Conservation (phyloP, 768 basidiomycete genomes). For the Pleurotus eryngii region DNA sequence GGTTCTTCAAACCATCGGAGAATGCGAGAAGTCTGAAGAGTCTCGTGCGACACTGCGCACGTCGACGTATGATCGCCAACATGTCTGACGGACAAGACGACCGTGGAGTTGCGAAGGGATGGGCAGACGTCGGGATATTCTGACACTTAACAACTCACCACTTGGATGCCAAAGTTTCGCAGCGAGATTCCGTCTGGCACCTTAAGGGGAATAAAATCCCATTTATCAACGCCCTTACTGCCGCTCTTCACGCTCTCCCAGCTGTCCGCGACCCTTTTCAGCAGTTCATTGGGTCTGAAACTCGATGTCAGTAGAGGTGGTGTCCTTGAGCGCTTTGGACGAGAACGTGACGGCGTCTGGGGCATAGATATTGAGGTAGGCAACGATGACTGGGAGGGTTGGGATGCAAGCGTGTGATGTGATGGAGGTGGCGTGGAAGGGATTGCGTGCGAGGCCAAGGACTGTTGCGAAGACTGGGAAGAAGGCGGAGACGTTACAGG, state of each 20-base stretch:
- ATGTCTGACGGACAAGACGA: too few relatives aligned
- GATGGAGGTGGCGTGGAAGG: neutral
- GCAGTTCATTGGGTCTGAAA: slow-evolving; percentile 38
- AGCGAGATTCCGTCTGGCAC: slow-evolving; percentile 82
- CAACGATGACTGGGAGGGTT: neutral
- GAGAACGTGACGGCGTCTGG: neutral
- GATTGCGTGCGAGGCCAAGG: neutral
- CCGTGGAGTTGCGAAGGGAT: neutral
- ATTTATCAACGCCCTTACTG: slow-evolving; percentile 27
- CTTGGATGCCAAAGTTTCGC: slow-evolving; percentile 87
- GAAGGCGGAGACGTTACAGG: neutral
- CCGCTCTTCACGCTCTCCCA: slow-evolving; percentile 10
- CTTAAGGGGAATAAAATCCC: slow-evolving; percentile 66
- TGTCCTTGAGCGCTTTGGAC: neutral
- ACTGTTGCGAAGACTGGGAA: neutral
- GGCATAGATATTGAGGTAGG: neutral
- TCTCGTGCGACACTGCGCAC: too few relatives aligned
- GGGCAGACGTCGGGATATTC: slow-evolving; percentile 7
- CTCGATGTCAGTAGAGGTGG: slow-evolving; percentile 36
- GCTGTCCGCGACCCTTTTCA: slow-evolving; percentile 22
- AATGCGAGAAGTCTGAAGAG: too few relatives aligned
- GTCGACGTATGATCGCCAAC: too few relatives aligned
- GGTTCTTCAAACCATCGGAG: neutral
- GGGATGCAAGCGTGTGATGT: neutral
- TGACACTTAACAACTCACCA: slow-evolving; percentile 47